phyloP scores from a whole-genome alignment of 345 rosid genomes.

The Viola odorata region DNA sequence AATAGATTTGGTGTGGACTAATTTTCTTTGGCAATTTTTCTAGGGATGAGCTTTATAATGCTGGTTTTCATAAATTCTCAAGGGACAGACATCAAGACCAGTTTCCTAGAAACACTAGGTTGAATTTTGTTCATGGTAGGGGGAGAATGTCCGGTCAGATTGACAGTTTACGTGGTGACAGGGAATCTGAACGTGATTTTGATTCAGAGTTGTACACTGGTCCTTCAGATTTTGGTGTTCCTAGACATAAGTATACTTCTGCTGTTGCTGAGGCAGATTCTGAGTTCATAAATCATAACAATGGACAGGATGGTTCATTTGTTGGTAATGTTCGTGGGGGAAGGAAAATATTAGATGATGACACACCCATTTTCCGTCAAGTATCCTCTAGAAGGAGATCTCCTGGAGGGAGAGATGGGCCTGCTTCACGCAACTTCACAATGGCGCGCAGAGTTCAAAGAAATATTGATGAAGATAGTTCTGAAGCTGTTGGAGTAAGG shows the following conservation, averaged over 20 bases:
- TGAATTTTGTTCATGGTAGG: constrained; percentile 49
- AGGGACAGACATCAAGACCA: constrained; percentile 47
- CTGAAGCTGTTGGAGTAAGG: constrained; percentile 56
- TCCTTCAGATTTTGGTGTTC: constrained; percentile 28
- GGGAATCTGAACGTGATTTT: constrained; percentile 45
- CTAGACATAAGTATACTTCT: constrained; percentile 38
- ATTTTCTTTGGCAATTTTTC: constrained; percentile 17
- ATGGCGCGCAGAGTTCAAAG: constrained; percentile 49
- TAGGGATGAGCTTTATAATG: constrained; percentile 39
- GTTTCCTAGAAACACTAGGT: constrained; percentile 45
- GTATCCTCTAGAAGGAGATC: constrained; percentile 45
- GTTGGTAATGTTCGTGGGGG: constrained; percentile 52
- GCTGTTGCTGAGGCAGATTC: constrained; percentile 30
- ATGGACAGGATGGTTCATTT: constrained; percentile 42
- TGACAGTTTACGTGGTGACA: constrained; percentile 36
- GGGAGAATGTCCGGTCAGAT: constrained; percentile 52
- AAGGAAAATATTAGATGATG: constrained; percentile 46
- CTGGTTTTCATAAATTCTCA: constrained; percentile 9
- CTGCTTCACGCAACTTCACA: constrained; percentile 32
- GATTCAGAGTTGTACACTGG: constrained; percentile 34
- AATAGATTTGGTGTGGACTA: constrained; percentile 3
- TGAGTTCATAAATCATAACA: constrained; percentile 46
- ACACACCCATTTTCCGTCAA: constrained; percentile 31
- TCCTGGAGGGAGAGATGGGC: constrained; percentile 46
- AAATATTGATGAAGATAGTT: constrained; percentile 48